A percentile compares a stretch with the other conserved stretches of the same genome.
Conservation (phyloP, 2,329 filamentous ascomycete genomes). For the Triangularia setosa region DNA sequence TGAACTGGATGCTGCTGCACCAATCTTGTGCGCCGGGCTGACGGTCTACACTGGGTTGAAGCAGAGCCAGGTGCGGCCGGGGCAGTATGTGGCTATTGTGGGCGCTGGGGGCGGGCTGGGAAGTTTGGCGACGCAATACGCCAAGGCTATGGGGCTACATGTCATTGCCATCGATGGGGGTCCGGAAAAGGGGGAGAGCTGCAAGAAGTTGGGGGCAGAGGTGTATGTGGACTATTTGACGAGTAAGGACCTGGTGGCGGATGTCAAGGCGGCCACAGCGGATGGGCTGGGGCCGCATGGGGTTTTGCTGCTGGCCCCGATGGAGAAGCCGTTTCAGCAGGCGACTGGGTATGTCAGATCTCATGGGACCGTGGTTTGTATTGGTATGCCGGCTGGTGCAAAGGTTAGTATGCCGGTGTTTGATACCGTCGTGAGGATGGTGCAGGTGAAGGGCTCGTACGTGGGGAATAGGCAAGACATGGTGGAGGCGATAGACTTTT, state of each 20-base stretch:
- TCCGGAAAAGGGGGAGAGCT: conserved; percentile 72
- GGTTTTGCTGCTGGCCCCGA: conserved; percentile 79
- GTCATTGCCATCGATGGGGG: conserved; percentile 80
- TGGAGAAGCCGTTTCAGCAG: conserved; percentile 93
- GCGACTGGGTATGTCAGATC: conserved; percentile 83
- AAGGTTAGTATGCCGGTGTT: conserved; percentile 82
- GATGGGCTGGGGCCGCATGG: conserved; percentile 84
- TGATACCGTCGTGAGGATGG: conserved; percentile 82
- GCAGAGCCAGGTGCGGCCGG: conserved; percentile 61
- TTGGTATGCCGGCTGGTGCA: conserved; percentile 79
- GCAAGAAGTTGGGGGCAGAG: conserved; percentile 64
- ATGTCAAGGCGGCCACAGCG: conserved; percentile 75
- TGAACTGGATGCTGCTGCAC: conserved; percentile 70
- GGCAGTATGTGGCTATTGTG: conserved; percentile 68
- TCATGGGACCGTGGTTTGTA: conserved; percentile 78
- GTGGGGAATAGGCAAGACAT: conserved; percentile 89
- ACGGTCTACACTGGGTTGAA: conserved; percentile 76
- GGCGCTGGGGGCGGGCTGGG: conserved; percentile 76
- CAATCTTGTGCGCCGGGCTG: conserved; percentile 67
- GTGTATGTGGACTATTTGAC: conserved; percentile 77
- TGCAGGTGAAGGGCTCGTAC: conserved; percentile 87
- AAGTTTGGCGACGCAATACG: conserved; percentile 75
- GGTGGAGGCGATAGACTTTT: conserved; percentile 89
- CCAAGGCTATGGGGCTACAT: conserved; percentile 81
- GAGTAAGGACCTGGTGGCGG: conserved; percentile 72